Evolutionary conservation across 345 rosid genomes (phyloP).

Genomic region (Salix koriyanagi): DNA sequence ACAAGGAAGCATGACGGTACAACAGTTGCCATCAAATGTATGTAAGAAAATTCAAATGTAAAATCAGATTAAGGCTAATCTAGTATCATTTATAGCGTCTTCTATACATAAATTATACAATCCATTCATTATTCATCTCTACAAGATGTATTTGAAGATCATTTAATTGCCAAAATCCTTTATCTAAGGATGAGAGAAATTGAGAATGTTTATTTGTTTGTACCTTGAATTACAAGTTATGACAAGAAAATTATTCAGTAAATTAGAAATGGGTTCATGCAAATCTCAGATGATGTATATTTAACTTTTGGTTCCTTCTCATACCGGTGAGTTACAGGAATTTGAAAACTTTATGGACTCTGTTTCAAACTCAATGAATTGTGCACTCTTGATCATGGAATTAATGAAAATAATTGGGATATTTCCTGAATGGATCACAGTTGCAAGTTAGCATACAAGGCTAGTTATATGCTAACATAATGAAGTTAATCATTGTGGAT

Average conservation of each 20-base stretch:
- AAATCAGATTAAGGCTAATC: background rate
- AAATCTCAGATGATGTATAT: background rate
- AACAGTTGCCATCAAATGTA: slow-evolving; percentile 90
- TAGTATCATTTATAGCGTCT: background rate
- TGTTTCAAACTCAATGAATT: background rate
- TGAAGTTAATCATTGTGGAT: background rate
- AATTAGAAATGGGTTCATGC: background rate
- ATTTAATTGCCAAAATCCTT: background rate
- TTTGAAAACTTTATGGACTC: background rate
- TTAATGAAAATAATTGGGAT: background rate
- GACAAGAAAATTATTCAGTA: background rate
- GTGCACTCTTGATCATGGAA: background rate
- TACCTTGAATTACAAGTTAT: background rate
- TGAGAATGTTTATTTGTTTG: background rate
- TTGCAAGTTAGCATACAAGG: background rate
- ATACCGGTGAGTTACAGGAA: background rate
- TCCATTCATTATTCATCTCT: background rate
- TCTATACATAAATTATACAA: background rate
- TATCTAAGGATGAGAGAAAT: background rate
- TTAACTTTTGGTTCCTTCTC: background rate
- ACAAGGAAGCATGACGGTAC: slow-evolving; percentile 62
- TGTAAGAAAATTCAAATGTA: background rate
- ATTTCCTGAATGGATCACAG: background rate
- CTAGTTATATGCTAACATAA: background rate
- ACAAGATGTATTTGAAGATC: background rate